Evolutionary conservation across 192 early-diverging fungal species (phyloP), one percentile per base, ranked within the genome.

Genomic region (Coemansia sp.): DNA sequence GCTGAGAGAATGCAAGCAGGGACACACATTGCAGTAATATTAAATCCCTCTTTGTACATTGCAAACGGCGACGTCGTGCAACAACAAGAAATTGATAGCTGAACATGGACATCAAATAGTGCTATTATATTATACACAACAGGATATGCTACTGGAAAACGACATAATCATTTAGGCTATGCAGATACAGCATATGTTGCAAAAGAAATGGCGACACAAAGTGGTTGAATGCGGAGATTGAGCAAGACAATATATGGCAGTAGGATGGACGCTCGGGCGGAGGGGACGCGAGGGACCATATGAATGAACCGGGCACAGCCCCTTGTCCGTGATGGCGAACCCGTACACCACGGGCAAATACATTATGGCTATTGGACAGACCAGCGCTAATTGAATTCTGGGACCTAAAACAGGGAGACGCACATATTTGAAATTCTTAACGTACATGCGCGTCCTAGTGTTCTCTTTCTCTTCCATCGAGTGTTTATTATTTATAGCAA

Each of bases 161-260:
- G 41, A 45, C 41, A 45, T 45, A 45, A 45, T 45, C 41, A 45
- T 15, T 15, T 45, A 45, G 41, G 41, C 41, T 45, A n/a, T 45
- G 15, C 15, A 45, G 15, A 15, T 45, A n/a, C 11, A 41, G 14
- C 39, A 45, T 45, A n/a, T 45, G 41, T 45, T 4, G 15, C 4
- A n/a, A 1, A 12, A 45, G 14, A n/a, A n/a, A 45, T 45, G 14
- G 2, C 3, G 2, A 45, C 5, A 45, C 11, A 45, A 45, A 12
- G 41, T 4, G 5, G 15, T 45, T n/a, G 11, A 45, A n/a, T n/a
- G 41, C 15, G 41, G 41, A n/a, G 41, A 15, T 45, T 45, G 41
- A n/a, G 14, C 14, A 15, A 15, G 41, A 45, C 41, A 45, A 45
- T 45, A 45, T 45, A 45, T 45, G 41, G 41, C 41, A 45, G 41